phyloP scores from a whole-genome alignment of 352 stramenopile genomes.

The Globisporangium alternatum region DNA sequence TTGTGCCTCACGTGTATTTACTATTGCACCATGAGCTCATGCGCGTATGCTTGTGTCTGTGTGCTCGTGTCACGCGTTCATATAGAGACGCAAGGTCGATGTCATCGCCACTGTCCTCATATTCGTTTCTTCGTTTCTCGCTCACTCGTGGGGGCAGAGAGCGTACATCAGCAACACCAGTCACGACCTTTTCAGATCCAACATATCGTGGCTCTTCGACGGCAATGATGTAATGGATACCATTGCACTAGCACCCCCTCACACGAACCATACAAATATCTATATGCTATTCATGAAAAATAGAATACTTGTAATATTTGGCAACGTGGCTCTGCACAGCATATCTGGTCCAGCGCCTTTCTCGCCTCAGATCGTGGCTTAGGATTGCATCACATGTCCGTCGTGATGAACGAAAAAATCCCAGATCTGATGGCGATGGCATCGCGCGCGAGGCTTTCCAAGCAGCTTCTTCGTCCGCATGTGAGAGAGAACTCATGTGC shows the following conservation, averaged over 20 bases:
- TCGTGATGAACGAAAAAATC: neutral
- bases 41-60: neutral
- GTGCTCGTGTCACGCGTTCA: neutral
- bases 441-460: neutral
- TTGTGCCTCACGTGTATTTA: neutral
- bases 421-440: neutral
- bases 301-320: no score
- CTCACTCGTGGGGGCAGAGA: neutral
- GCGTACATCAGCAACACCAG: neutral
- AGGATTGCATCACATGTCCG: neutral
- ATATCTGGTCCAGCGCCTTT: neutral
- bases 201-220: neutral
- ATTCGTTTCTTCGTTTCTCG: neutral
- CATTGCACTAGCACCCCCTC: neutral
- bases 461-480: no score
- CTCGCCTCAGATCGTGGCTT: no score
- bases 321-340: neutral
- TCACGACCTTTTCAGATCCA: neutral
- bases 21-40: neutral
- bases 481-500: no score
- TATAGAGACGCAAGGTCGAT: neutral
- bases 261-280: neutral
- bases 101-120: neutral
- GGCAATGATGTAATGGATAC: neutral
- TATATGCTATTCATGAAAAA: neutral